Conservation (phyloP, 108 stramenopile genomes). For the Craspedostauros australis region DNA sequence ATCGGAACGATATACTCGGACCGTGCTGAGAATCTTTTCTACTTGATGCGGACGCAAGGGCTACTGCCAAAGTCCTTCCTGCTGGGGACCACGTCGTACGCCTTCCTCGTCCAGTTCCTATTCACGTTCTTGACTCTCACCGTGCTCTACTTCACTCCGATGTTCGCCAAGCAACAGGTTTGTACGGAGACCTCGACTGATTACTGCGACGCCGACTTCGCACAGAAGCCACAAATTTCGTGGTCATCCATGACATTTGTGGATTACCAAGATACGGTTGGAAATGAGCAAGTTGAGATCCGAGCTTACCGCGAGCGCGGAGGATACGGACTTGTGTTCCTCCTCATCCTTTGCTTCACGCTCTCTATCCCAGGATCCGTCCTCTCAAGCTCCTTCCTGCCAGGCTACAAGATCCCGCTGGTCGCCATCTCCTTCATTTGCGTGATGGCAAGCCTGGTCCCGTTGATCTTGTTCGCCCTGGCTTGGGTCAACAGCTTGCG, state of each 20-base stretch:
- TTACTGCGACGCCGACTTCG: constrained; percentile 8
- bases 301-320: constrained; percentile 22
- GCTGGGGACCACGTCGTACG: constrained; percentile 28
- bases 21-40: constrained; percentile 26
- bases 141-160: constrained; percentile 25
- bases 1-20: constrained; percentile 42
- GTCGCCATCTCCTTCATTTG: constrained; percentile 20
- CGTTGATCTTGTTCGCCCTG: constrained; percentile 12
- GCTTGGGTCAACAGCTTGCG: too few species aligned
- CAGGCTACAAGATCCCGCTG: constrained; percentile 36
- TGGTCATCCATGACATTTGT: background rate
- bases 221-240: background rate
- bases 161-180: constrained; percentile 26
- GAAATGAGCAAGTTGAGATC: constrained; percentile 24
- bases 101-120: constrained; percentile 29
- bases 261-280: constrained; percentile 3
- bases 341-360: constrained; percentile 28
- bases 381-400: constrained; percentile 32
- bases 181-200: constrained; percentile 14
- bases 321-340: constrained; percentile 33
- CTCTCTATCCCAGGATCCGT: constrained; percentile 38
- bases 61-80: constrained; percentile 31
- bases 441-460: constrained; percentile 25
- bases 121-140: constrained; percentile 33
- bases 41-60: constrained; percentile 40